Conservation (phyloP, 2,329 filamentous ascomycete species). For the Blastomyces emzantsi region DNA sequence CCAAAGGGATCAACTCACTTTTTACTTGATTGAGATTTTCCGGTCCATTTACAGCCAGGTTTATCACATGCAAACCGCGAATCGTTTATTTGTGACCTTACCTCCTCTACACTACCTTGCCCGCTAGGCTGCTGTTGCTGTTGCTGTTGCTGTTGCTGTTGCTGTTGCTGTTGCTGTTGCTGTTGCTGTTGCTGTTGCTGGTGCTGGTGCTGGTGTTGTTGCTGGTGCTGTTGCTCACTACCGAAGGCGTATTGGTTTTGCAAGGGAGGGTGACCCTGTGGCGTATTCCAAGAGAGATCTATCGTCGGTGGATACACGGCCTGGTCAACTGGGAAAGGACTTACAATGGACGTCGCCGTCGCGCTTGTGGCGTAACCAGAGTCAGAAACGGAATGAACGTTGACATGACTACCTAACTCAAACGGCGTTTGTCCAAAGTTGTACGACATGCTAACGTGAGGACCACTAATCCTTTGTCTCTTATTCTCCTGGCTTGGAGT, state of each 20-base stretch:
- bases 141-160: not conserved
- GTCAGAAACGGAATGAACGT: conserved; percentile 25
- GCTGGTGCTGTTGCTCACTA: not conserved
- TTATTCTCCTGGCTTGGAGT: conserved; percentile 13
- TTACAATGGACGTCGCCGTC: conserved; percentile 23
- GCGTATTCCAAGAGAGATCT: not conserved
- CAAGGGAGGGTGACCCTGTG: not conserved
- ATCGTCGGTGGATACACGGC: not conserved
- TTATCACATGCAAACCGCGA: conserved; percentile 25
- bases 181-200: no score
- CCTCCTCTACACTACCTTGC: not conserved
- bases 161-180: not conserved
- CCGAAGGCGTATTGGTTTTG: not conserved
- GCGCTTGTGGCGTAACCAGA: conserved; percentile 31
- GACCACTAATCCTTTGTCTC: conserved; percentile 17
- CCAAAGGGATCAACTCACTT: conserved; percentile 23
- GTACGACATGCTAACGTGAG: conserved; percentile 21
- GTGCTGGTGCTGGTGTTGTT: no score
- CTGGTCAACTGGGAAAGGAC: conserved; percentile 22
- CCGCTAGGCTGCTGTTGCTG: not conserved
- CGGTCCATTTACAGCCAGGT: conserved; percentile 26
- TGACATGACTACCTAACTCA: conserved; percentile 22
- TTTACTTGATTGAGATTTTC: conserved; percentile 35
- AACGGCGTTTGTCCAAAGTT: conserved; percentile 25
- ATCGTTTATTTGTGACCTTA: not conserved